phyloP scores from a whole-genome alignment of 495 filamentous ascomycete genomes.

The Podospora didyma region DNA sequence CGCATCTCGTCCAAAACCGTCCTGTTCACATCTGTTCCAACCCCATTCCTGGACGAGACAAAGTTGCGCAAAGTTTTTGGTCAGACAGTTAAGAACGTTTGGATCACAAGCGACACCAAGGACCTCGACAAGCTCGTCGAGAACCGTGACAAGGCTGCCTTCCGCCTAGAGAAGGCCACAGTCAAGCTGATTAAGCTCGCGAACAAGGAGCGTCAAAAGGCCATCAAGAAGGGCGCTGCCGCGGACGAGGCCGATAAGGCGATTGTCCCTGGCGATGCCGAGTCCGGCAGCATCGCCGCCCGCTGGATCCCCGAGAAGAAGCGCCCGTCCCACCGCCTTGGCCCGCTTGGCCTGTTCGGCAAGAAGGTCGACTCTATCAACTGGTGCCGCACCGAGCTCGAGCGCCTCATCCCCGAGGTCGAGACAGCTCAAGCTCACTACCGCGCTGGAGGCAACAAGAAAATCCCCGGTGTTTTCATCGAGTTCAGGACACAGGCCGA shows the following conservation, averaged over 20 bases:
- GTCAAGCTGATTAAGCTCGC: constrained; percentile 81
- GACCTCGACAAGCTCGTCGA: constrained; percentile 81
- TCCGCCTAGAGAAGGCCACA: constrained; percentile 86
- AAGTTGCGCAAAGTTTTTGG: constrained; percentile 79
- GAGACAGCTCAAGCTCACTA: constrained; percentile 73
- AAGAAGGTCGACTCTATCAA: constrained; percentile 95
- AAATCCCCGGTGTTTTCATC: constrained; percentile 77
- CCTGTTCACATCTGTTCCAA: constrained; percentile 82
- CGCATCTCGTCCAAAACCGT: constrained; percentile 93
- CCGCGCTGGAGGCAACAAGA: constrained; percentile 61
- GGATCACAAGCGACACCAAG: constrained; percentile 76
- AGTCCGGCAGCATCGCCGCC: constrained; percentile 74
- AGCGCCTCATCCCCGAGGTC: constrained; percentile 73
- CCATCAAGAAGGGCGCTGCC: constrained; percentile 62
- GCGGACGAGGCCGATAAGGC: constrained; percentile 46
- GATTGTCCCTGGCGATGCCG: constrained; percentile 45
- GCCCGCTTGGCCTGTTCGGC: constrained; percentile 68
- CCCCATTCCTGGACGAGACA: constrained; percentile 65
- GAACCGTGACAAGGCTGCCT: constrained; percentile 76
- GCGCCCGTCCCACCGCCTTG: constrained; percentile 80
- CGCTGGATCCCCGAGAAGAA: constrained; percentile 77
- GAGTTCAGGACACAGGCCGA: constrained; percentile 79
- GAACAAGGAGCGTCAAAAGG: constrained; percentile 71
- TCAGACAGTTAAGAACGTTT: constrained; percentile 72
- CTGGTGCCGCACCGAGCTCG: constrained; percentile 81